Evolutionary conservation across 2,329 filamentous ascomycete genomes (phyloP).

Genomic region (Ustulina deusta): DNA sequence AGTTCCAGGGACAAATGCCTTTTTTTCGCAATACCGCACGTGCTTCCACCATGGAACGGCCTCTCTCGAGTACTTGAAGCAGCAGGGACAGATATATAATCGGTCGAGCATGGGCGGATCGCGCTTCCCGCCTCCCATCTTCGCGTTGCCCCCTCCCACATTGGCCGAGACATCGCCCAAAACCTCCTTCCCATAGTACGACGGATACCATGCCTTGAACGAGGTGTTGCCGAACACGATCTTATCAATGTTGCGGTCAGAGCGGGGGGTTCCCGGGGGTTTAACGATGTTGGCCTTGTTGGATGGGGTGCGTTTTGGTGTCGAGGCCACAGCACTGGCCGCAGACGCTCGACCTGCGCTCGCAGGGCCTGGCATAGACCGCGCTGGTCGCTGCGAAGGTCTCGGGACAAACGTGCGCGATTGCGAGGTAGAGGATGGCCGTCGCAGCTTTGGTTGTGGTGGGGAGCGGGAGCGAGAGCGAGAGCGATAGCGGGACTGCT

Average conservation of each 20-base stretch:
- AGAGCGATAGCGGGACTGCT: constrained; percentile 3
- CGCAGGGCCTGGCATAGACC: constrained; percentile 12
- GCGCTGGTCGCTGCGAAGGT: constrained; percentile 17
- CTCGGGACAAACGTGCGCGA: constrained; percentile 3
- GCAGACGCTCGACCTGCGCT: constrained; percentile 7
- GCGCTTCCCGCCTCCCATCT: constrained; percentile 52
- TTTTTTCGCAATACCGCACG: constrained; percentile 67
- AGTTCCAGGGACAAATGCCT: constrained; percentile 68
- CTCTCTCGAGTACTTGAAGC: constrained; percentile 89
- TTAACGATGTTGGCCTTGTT: constrained; percentile 38
- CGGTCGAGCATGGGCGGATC: constrained; percentile 67
- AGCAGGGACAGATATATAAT: constrained; percentile 89
- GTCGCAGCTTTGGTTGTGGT: neutral
- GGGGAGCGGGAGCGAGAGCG: constrained; percentile 13
- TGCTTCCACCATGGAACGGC: constrained; percentile 70
- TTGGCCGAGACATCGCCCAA: constrained; percentile 62
- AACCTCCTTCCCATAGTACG: constrained; percentile 83
- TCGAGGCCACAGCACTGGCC: constrained; percentile 15
- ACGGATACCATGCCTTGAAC: constrained; percentile 93
- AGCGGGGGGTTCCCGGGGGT: constrained; percentile 53
- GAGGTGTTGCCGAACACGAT: constrained; percentile 86
- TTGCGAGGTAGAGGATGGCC: constrained; percentile 16
- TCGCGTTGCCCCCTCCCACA: constrained; percentile 42
- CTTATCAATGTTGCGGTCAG: constrained; percentile 84
- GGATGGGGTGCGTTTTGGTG: constrained; percentile 45